Evolutionary conservation across 2,329 filamentous ascomycete species (phyloP), one percentile per base, ranked within the genome.

Genomic region (Acrodontium crateriforme): DNA sequence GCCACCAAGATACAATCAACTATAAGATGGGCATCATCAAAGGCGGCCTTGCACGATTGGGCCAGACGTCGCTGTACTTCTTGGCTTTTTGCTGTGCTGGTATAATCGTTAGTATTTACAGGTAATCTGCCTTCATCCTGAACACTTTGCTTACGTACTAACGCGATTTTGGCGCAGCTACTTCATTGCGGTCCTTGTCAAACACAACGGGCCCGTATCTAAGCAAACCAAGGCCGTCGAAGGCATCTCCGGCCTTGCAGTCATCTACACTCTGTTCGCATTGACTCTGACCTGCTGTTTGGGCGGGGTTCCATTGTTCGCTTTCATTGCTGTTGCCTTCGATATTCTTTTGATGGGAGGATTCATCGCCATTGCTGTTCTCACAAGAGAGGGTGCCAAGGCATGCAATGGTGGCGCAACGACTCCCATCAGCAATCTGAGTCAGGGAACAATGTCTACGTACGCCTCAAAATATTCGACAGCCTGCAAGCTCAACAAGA

Each of bases 321-420:
- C 79, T 3, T 65, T 76, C 46, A 38, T 89, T 29, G 79, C 71
- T 37, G 71, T 92, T 37, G 36, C 84, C 14, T 62, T 94, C 25
- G 82, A 94, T 47, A 44, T 89, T 29, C 68, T 68, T 45, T 92
- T 93, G 54, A 59, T 72, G 28, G 81, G 69, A 20, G 72, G 65
- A 32, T 89, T 89, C 62, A 70, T 91, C 47, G 91, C 84, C 47
- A 70, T 94, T 34, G 82, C 84, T 1, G 62, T 76, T 25, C 65
- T 81, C 37, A 85, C 80, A 34, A 69, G 78, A 18, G 57, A 69
- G 31, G 84, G 84, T 19, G 70, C 71, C 1, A 56, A 65, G 35
- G 67, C 58, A 27, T 94, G 85, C 60, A 63, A 57, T 9, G 71
- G 71, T 25, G 58, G 58, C 10, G 65, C 84, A 33, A 59, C 65